Conservation (phyloP, 1,139 yeast species). For the Candida sp. region DNA sequence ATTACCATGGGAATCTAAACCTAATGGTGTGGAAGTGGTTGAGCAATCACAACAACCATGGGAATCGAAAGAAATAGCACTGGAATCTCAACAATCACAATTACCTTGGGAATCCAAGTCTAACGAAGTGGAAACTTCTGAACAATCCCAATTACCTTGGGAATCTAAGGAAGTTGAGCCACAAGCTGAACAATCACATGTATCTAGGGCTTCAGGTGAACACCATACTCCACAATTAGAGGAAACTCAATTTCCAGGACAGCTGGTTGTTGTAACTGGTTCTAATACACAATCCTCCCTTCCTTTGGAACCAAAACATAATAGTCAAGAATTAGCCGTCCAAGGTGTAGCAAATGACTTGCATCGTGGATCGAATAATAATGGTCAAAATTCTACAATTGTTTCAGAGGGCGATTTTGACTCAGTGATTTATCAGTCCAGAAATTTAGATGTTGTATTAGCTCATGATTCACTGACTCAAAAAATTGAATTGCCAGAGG, state of each 20-base stretch:
- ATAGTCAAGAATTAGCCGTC: constrained; percentile 6
- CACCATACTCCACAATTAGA: constrained; percentile 2
- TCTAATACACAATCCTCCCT: background rate
- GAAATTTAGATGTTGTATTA: background rate
- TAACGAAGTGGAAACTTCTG: background rate
- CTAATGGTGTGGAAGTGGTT: constrained; percentile 1
- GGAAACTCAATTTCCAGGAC: background rate
- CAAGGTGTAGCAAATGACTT: constrained; percentile 2
- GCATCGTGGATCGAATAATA: constrained; percentile 5
- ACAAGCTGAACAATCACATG: background rate
- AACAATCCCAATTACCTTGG: constrained; percentile 5
- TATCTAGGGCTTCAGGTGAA: background rate
- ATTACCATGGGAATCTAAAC: constrained; percentile 5
- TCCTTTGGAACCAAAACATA: background rate
- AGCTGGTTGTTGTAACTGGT: background rate
- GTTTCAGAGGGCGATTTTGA: background rate
- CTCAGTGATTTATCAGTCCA: background rate
- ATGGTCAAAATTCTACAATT: background rate
- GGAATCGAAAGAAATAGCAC: constrained; percentile 1
- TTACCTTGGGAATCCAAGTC: background rate
- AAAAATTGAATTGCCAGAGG: background rate
- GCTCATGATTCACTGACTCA: background rate
- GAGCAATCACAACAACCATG: constrained; percentile 4
- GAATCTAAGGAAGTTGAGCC: background rate
- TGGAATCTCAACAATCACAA: background rate